These are phyloP conservation scores for Chaetomiaceae sp. DNA, from an alignment of 2,329 filamentous ascomycete genomes.

Conservation along the genomic window DNA sequence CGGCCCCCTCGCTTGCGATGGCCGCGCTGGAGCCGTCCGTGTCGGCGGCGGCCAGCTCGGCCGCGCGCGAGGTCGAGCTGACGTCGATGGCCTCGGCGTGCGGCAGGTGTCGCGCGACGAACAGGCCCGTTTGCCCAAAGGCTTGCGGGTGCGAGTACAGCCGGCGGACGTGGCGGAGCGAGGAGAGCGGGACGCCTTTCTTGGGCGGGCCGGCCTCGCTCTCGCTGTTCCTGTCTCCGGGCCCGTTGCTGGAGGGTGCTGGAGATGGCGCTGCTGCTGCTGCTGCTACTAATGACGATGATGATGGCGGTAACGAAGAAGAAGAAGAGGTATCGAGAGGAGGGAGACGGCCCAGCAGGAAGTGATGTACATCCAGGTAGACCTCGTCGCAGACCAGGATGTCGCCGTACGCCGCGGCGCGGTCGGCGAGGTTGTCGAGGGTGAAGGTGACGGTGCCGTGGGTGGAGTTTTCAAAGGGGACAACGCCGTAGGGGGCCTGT, in stretches of 20 bases:
- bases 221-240: constrained; percentile 16
- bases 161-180: constrained; percentile 61
- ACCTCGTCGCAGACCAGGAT: constrained; percentile 77
- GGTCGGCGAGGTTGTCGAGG: constrained; percentile 81
- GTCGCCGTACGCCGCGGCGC: constrained; percentile 57
- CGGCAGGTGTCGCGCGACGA: constrained; percentile 66
- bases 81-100: constrained; percentile 77
- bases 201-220: constrained; percentile 37
- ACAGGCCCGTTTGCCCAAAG: constrained; percentile 81
- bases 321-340: constrained; percentile 43
- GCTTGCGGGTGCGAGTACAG: constrained; percentile 94
- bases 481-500: constrained; percentile 66
- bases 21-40: constrained; percentile 62
- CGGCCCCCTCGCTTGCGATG: constrained; percentile 72
- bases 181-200: constrained; percentile 38
- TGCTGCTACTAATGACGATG: not conserved
- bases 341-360: constrained; percentile 58
- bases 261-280: not conserved
- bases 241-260: not conserved
- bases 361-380: constrained; percentile 86
- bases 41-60: constrained; percentile 66
- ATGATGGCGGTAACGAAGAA: constrained; percentile 4
- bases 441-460: constrained; percentile 91
- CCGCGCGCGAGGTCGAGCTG: constrained; percentile 79
- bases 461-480: constrained; percentile 94